Percentiles rank a stretch among this genome's conserved stretches.
Evolutionary conservation across 139 green algal species (phyloP).

Genomic region (Coelastrella sp.): DNA sequence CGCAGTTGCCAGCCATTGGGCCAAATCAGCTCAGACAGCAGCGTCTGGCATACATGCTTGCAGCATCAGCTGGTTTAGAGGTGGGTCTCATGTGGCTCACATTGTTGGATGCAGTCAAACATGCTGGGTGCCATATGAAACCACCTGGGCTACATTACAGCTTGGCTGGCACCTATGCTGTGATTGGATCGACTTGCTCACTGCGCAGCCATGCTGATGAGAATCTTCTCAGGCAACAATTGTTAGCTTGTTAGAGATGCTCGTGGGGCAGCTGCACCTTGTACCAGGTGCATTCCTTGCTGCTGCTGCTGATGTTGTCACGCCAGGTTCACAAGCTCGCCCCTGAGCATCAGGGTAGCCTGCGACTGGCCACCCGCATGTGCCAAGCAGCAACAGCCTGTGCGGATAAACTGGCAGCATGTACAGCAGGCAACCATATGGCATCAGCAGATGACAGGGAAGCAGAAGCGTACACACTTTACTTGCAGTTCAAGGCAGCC

Average conservation of each 20-base stretch:
- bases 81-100: not conserved
- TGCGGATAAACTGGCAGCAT: not conserved
- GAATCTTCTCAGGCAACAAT: not conserved
- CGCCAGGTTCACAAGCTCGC: not conserved
- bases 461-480: not conserved
- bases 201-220: not conserved
- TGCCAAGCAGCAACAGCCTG: not conserved
- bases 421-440: not conserved
- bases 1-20: not conserved
- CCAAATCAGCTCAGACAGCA: slow-evolving; percentile 19
- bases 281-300: too few species aligned
- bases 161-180: not conserved
- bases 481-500: not conserved
- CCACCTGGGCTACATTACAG: not conserved
- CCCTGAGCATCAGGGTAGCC: not conserved
- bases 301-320: too few species aligned
- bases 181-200: not conserved
- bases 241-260: not conserved
- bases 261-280: too few species aligned
- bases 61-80: slow-evolving; percentile 7
- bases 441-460: not conserved
- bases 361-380: not conserved
- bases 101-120: not conserved
- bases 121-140: not conserved
- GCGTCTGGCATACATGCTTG: not conserved